phyloP scores from a whole-genome alignment of 140 eudicot species.

The Cichorium intybus region DNA sequence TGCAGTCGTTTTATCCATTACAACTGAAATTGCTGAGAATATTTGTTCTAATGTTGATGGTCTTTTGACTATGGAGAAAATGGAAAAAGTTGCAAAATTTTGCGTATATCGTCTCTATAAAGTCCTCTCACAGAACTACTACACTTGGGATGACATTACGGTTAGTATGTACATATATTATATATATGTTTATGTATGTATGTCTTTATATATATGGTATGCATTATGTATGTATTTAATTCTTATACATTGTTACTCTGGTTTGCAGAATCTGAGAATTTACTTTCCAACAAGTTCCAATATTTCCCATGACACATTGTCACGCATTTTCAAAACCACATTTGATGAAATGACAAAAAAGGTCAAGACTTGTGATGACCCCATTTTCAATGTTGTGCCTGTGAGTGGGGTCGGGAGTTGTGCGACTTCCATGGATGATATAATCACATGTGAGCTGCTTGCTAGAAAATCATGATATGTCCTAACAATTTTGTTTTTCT shows the following conservation, averaged over 20 bases:
- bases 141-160: constrained; percentile 72
- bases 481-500: not conserved
- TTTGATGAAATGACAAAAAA: constrained; percentile 48
- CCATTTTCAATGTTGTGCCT: constrained; percentile 73
- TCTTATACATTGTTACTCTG: not conserved
- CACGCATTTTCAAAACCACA: constrained; percentile 37
- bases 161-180: constrained; percentile 42
- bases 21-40: constrained; percentile 37
- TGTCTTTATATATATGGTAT: not conserved
- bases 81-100: constrained; percentile 55
- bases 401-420: constrained; percentile 64
- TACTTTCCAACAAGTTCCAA: constrained; percentile 47
- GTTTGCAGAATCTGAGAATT: constrained; percentile 68
- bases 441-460: constrained; percentile 76
- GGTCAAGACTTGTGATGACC: constrained; percentile 26
- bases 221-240: not conserved
- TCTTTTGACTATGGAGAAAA: constrained; percentile 23
- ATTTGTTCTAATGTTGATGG: constrained; percentile 33
- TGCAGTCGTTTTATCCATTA: constrained; percentile 56
- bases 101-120: constrained; percentile 64
- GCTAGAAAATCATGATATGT: constrained; percentile 47
- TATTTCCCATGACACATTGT: constrained; percentile 47
- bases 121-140: constrained; percentile 49
- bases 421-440: constrained; percentile 60
- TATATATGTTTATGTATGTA: not conserved